Conservation (phyloP, 805 yeast genomes). For the Candida lessepsii region DNA sequence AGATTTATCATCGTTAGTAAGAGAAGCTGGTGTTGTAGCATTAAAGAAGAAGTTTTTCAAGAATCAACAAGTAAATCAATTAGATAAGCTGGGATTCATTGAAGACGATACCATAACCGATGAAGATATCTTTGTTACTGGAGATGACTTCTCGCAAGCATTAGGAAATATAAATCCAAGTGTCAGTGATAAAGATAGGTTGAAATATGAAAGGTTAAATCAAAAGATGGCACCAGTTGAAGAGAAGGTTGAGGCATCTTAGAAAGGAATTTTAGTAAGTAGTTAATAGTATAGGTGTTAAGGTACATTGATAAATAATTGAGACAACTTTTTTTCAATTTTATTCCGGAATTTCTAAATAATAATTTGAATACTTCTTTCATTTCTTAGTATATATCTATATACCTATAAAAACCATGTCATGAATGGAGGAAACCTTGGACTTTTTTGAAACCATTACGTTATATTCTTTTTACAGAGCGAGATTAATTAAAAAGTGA, state of each 20-base stretch:
- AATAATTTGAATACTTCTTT: too few species aligned
- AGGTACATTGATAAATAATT: too few species aligned
- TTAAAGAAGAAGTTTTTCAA: conserved; percentile 69
- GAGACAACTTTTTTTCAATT: too few species aligned
- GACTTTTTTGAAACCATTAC: too few species aligned
- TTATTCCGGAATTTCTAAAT: too few species aligned
- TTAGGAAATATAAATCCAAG: conserved; percentile 79
- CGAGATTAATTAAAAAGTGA: too few species aligned
- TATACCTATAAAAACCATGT: too few species aligned
- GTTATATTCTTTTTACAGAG: too few species aligned
- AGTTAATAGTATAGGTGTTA: too few species aligned
- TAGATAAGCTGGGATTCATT: conserved; percentile 36
- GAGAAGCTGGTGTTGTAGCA: conserved; percentile 93
- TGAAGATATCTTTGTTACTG: conserved; percentile 50
- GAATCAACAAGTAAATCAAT: conserved; percentile 38
- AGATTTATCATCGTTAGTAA: conserved; percentile 83
- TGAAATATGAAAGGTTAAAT: conserved; percentile 71
- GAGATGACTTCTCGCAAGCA: conserved; percentile 68
- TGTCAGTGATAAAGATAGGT: conserved; percentile 81
- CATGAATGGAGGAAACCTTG: too few species aligned
- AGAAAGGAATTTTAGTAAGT: too few species aligned
- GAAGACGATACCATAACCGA: conserved; percentile 22
- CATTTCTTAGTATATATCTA: too few species aligned
- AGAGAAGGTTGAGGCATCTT: conserved; percentile 4
- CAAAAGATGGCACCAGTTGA: conserved; percentile 52